phyloP scores from a whole-genome alignment of 1,139 yeast genomes.

The Protomyces inundatus region DNA sequence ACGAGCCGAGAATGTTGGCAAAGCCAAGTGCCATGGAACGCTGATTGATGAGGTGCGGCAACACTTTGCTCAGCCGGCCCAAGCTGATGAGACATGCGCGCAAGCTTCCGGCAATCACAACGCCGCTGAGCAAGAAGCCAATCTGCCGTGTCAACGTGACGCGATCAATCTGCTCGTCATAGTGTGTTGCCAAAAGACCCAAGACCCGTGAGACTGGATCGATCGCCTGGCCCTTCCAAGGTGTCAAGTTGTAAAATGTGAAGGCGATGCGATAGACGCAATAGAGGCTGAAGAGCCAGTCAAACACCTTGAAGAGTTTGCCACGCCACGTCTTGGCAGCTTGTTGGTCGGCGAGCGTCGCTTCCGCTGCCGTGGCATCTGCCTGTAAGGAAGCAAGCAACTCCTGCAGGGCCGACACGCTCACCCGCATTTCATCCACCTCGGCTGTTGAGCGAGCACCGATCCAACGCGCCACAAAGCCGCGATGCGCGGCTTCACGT shows the following conservation, averaged over 20 bases:
- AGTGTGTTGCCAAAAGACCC: constrained; percentile 35
- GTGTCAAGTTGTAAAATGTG: constrained; percentile 40
- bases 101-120: constrained; percentile 61
- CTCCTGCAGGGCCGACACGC: constrained; percentile 41
- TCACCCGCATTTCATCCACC: constrained; percentile 34
- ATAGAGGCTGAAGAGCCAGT: constrained; percentile 50
- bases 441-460: constrained; percentile 28
- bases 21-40: constrained; percentile 46
- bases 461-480: constrained; percentile 36
- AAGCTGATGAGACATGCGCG: constrained; percentile 38
- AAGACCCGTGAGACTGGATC: constrained; percentile 33
- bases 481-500: constrained; percentile 21
- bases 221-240: constrained; percentile 29
- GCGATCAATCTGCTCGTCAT: constrained; percentile 52
- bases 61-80: constrained; percentile 35
- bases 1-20: constrained; percentile 69
- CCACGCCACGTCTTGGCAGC: constrained; percentile 39
- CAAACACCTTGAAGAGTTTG: constrained; percentile 34
- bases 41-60: constrained; percentile 34
- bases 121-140: constrained; percentile 59
- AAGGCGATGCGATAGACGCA: constrained; percentile 59
- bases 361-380: constrained; percentile 37
- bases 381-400: constrained; percentile 34
- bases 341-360: constrained; percentile 35
- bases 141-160: constrained; percentile 59